Evolutionary conservation across 106 monocot genomes (phyloP), one percentile per base, ranked within the genome.

Genomic region (Platanthera guangdongensis): DNA sequence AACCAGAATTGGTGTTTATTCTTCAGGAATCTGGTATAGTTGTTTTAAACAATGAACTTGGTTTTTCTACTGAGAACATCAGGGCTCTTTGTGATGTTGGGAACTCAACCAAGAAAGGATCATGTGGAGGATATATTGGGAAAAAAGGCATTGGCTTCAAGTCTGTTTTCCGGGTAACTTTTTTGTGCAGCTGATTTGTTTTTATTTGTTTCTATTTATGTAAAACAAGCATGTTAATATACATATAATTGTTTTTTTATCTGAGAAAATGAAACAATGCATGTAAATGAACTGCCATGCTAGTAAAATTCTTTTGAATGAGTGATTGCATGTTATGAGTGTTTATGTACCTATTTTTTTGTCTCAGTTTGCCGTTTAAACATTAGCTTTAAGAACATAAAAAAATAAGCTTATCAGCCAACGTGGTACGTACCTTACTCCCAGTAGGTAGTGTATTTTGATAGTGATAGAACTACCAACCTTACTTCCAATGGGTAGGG

Each of bases 31-130:
- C 75, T 78, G 88, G 91, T 53, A 90, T 99, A 46, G 77, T 90
- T 74, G 85, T 99, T 39, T 75, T 99, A 75, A 99, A 99, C 72
- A 99, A 99, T 83, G 99, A 99, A 74, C 50, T 60, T 15, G 99
- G 99, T 54, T 99, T 99, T 77, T 85, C 83, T 85, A 85, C 86
- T 81, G 71, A 90, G 51, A 99, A 99, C 78, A 99, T 99, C 18
- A 92, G 86, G 82, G 99, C 99, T 71, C 99, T 99, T 54, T 99
- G 99, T 84, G 99, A 99, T 75, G 82, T 99, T 90, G 99, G 94
- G 50, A 99, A 88, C 78, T 99, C 99, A 22, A 99, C 99, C 21
- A 99, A 99, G 74, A 99, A 89, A 80, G 86, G 89, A 76, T 92
- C 92, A 76, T 63, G 75, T 75, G 79, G 50, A 72, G 72, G 99